These are phyloP conservation scores for Trametes sanguinea DNA, from an alignment of 768 basidiomycete species.

Conservation along the genomic window DNA sequence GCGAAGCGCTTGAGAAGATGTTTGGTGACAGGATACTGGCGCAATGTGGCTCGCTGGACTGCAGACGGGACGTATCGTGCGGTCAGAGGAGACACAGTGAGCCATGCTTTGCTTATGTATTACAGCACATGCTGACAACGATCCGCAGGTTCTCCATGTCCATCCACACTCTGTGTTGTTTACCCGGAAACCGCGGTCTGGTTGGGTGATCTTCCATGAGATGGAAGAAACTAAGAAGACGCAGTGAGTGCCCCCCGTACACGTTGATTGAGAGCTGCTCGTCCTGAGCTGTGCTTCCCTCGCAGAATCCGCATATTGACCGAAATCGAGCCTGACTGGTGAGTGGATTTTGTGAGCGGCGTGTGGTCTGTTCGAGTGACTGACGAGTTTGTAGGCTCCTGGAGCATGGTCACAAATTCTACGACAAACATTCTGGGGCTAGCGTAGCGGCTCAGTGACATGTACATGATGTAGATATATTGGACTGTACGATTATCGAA, in stretches of 20 bases:
- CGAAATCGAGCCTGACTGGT: conserved; percentile 96
- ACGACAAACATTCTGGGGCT: conserved; percentile 34
- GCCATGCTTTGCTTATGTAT: conserved; percentile 21
- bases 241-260: conserved; percentile 56
- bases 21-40: conserved; percentile 90
- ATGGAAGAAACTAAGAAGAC: conserved; percentile 96
- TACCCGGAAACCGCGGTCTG: conserved; percentile 85
- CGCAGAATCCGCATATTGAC: conserved; percentile 87
- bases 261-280: conserved; percentile 2
- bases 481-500: background rate
- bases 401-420: conserved; percentile 51
- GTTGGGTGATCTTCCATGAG: conserved; percentile 95
- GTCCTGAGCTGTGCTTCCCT: background rate
- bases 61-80: conserved; percentile 93
- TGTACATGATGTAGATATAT: background rate
- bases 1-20: conserved; percentile 80
- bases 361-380: too few relatives aligned
- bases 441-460: conserved; percentile 16
- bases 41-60: conserved; percentile 88
- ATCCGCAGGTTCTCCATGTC: conserved; percentile 71
- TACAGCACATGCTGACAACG: background rate
- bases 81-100: conserved; percentile 80
- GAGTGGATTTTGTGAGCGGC: conserved; percentile 14
- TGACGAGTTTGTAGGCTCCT: conserved; percentile 40
- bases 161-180: conserved; percentile 96